Percentiles rank a stretch among this genome's conserved stretches.
Evolutionary conservation across 441 rosid species (phyloP).

Genomic region (Croton setiger): DNA sequence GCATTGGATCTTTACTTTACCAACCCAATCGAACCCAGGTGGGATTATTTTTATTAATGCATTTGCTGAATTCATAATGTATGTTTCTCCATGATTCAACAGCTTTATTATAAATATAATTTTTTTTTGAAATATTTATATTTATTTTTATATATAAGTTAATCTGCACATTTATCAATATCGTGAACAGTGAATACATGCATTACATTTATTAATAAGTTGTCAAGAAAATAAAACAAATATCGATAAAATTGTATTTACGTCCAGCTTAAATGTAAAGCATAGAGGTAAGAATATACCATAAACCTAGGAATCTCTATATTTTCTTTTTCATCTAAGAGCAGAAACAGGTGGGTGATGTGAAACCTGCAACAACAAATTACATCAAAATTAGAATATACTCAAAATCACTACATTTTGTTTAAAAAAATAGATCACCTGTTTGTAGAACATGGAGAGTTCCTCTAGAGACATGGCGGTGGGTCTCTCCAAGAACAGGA

Average conservation of each 20-base stretch:
- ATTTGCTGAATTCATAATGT: slow-evolving; percentile 70
- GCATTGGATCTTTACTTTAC: slow-evolving; percentile 53
- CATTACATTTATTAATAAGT: too few relatives aligned
- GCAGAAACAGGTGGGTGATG: slow-evolving; percentile 88
- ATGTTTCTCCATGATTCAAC: slow-evolving; percentile 50
- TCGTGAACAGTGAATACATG: too few relatives aligned
- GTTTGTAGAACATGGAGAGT: slow-evolving; percentile 70
- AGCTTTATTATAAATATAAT: too few relatives aligned
- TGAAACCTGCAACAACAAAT: slow-evolving; percentile 45
- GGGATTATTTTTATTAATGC: slow-evolving; percentile 60
- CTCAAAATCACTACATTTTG: too few relatives aligned
- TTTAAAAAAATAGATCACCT: slow-evolving; percentile 32
- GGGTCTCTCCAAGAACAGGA: slow-evolving; percentile 86
- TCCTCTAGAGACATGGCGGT: slow-evolving; percentile 73
- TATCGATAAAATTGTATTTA: too few relatives aligned
- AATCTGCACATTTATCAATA: too few relatives aligned
- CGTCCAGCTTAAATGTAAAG: neutral
- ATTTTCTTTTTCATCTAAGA: slow-evolving; percentile 53
- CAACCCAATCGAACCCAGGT: slow-evolving; percentile 61
- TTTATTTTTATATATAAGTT: too few relatives aligned
- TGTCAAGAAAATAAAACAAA: too few relatives aligned
- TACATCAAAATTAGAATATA: too few relatives aligned
- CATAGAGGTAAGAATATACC: slow-evolving; percentile 31
- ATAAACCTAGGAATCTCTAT: slow-evolving; percentile 61
- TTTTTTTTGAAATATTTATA: too few relatives aligned